phyloP scores from a whole-genome alignment of 2,329 filamentous ascomycete genomes.

The Fusarium sp. region DNA sequence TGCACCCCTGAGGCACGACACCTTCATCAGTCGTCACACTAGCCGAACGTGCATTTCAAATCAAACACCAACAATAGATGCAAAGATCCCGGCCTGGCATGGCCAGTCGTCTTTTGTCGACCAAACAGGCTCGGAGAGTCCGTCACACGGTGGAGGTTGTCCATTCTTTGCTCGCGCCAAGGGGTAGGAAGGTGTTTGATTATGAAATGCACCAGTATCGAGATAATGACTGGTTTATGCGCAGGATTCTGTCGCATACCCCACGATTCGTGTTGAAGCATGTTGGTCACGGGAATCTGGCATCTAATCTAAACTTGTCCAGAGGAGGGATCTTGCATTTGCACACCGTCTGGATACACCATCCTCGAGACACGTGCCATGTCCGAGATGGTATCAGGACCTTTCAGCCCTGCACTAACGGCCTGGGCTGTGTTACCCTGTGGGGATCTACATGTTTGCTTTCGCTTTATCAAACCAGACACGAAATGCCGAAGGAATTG shows the following conservation, averaged over 20 bases:
- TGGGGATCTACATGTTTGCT: slow-evolving; percentile 12
- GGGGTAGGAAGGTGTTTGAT: neutral
- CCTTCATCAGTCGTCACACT: slow-evolving; percentile 27
- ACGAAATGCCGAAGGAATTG: slow-evolving; percentile 20
- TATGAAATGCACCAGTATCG: neutral
- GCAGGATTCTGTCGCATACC: neutral
- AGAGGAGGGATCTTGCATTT: neutral
- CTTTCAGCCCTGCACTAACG: slow-evolving; percentile 26
- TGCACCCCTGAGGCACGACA: slow-evolving; percentile 18
- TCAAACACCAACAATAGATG: slow-evolving; percentile 17
- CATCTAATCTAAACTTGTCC: neutral
- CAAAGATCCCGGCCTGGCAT: slow-evolving; percentile 8
- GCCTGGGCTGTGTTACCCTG: slow-evolving; percentile 2
- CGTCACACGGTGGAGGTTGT: slow-evolving; percentile 1
- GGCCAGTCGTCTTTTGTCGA: neutral
- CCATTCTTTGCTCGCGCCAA: neutral
- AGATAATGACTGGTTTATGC: slow-evolving; percentile 12
- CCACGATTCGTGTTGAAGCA: neutral
- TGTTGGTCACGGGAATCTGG: neutral
- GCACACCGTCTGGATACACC: neutral
- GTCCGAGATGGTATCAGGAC: neutral
- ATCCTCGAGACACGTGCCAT: slow-evolving; percentile 11
- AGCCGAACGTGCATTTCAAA: slow-evolving; percentile 23
- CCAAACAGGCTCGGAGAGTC: neutral
- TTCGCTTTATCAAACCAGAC: slow-evolving; percentile 10